phyloP scores from a whole-genome alignment of 495 filamentous ascomycete genomes.

The Terfezia boudieri region DNA sequence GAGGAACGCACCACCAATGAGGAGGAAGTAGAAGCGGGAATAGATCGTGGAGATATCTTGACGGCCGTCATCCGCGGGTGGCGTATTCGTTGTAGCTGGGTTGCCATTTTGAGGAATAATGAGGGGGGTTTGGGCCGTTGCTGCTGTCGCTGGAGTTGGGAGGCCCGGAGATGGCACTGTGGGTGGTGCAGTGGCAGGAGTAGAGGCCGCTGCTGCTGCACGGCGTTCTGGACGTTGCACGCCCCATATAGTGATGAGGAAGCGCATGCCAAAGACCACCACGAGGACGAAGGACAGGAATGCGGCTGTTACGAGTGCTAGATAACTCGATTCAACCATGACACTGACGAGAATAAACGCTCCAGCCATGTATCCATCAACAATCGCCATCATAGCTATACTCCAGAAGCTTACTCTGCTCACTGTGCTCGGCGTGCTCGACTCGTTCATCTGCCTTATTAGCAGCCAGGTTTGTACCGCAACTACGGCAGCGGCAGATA shows the following conservation, averaged over 20 bases:
- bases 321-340: constrained; percentile 33
- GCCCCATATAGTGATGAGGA: constrained; percentile 70
- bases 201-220: constrained; percentile 21
- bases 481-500: constrained; percentile 40
- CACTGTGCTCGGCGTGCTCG: constrained; percentile 80
- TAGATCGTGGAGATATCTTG: constrained; percentile 53
- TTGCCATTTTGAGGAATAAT: constrained; percentile 17
- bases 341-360: constrained; percentile 13
- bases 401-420: constrained; percentile 82
- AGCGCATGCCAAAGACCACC: constrained; percentile 55
- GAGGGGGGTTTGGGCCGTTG: constrained; percentile 27
- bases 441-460: constrained; percentile 69
- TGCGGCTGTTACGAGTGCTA: constrained; percentile 41
- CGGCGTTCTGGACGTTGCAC: constrained; percentile 66
- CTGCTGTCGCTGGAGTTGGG: constrained; percentile 31
- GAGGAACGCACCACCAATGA: constrained; percentile 48
- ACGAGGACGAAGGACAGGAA: constrained; percentile 54
- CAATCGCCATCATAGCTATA: constrained; percentile 61
- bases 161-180: constrained; percentile 15
- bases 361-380: constrained; percentile 36
- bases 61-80: constrained; percentile 13
- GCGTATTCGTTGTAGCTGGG: neutral
- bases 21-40: constrained; percentile 50
- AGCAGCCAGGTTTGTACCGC: constrained; percentile 52
- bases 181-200: constrained; percentile 11